Evolutionary conservation across 768 basidiomycete species (phyloP), one percentile per base, ranked within the genome.

Genomic region (Tremella mesenterica): DNA sequence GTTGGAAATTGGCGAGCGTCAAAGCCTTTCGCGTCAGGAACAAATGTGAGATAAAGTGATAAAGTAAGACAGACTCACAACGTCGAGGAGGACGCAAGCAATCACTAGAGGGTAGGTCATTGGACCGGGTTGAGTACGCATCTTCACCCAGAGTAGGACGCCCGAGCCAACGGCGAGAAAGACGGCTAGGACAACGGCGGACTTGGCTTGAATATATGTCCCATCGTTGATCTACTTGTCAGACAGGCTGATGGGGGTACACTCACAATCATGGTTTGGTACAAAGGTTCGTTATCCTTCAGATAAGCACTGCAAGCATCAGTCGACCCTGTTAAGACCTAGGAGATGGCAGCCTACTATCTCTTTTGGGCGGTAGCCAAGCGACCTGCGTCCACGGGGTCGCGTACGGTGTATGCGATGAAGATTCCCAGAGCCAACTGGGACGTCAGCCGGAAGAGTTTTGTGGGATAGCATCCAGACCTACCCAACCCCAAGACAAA

Each of bases 21-120:
- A 70, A 47, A 21, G 63, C 48, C 66, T 68, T 44, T 6, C 26
- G 18, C n/a, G 44, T 61, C 41, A 55, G 57, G 39, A 5, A 4
- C 31, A 20, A 44, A 31, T 30, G 28, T 44, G 20, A 20, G 13
- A 13, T 13, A 23, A 16, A 0, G 28, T 30, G 28, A 46, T 21
- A 20, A 13, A 13, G 16, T 29, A 16, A 0, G 28, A 27, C 21
- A 2, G 14, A 53, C 60, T 41, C 33, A 67, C 63, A n/a, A 72
- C 62, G 43, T 70, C 71, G 30, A 67, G 51, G 8, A 73, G 57
- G n/a, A 73, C 59, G 30, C 67, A 69, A 6, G 63, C 60, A 3
- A 73, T 53, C 9, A 73, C 71, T 3, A 69, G 41, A 1, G 69
- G 61, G 33, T 70, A 70, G 1, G 71, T 73, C 20, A 60, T 65